Percentiles rank a stretch among this genome's conserved stretches.
phyloP scores from a whole-genome alignment of 1,139 yeast genomes.

The Taiozyma sp. region DNA sequence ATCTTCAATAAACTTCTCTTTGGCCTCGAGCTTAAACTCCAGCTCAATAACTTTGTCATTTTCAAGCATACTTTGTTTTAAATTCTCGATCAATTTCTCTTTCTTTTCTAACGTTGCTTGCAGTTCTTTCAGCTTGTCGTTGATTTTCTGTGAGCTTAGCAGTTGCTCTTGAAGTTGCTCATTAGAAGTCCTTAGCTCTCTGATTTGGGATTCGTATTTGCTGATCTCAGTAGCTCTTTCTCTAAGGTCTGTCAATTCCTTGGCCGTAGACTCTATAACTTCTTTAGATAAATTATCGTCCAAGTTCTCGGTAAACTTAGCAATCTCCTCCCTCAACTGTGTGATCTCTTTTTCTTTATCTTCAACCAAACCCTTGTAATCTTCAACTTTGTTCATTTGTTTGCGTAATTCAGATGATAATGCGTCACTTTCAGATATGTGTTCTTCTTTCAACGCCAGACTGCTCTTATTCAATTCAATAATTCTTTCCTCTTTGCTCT shows the following conservation, averaged over 20 bases:
- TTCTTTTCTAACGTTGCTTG: slow-evolving; percentile 16
- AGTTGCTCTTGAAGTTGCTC: slow-evolving; percentile 14
- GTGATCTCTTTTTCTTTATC: slow-evolving; percentile 1
- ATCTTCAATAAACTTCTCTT: slow-evolving; percentile 15
- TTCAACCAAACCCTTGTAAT: slow-evolving; percentile 1
- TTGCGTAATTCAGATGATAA: slow-evolving; percentile 1
- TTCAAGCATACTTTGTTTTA: slow-evolving; percentile 4
- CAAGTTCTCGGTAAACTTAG: neutral
- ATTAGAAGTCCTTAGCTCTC: neutral
- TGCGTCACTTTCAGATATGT: slow-evolving; percentile 3
- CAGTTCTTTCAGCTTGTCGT: slow-evolving; percentile 15
- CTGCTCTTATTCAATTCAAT: slow-evolving; percentile 11
- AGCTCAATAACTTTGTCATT: slow-evolving; percentile 15
- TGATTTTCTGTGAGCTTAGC: slow-evolving; percentile 5
- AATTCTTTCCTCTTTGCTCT: slow-evolving; percentile 11
- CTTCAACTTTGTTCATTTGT: neutral
- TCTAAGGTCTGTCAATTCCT: slow-evolving; percentile 14
- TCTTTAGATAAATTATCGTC: neutral
- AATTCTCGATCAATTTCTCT: slow-evolving; percentile 14
- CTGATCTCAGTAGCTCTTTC: neutral
- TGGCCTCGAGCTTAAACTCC: slow-evolving; percentile 15
- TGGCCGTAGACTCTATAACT: neutral
- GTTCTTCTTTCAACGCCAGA: slow-evolving; percentile 12
- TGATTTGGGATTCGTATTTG: neutral
- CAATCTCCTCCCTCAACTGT: slow-evolving; percentile 3